phyloP scores from a whole-genome alignment of 2,329 filamentous ascomycete species.

The Nemania sp. region DNA sequence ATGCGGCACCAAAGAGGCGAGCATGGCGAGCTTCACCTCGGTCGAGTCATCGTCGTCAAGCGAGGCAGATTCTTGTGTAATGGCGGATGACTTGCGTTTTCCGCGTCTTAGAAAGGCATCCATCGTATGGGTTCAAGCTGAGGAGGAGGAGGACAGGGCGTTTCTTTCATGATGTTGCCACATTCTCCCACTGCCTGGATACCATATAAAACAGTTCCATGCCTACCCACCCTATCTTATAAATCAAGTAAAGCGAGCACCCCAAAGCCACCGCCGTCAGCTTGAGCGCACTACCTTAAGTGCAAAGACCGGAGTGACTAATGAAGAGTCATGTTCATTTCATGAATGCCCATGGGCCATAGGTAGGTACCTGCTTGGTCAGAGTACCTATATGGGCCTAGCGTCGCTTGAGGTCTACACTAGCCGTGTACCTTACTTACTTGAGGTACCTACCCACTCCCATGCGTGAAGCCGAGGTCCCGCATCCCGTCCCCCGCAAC shows the following conservation, averaged over 20 bases:
- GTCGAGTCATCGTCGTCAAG: slow-evolving; percentile 68
- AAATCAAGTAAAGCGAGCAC: too few relatives aligned
- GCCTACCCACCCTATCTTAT: not conserved
- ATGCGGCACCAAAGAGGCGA: slow-evolving; percentile 75
- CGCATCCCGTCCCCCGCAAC: slow-evolving; percentile 14
- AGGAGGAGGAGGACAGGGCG: too few relatives aligned
- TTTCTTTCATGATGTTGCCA: slow-evolving; percentile 12
- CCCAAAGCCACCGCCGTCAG: too few relatives aligned
- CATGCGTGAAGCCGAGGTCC: slow-evolving; percentile 35
- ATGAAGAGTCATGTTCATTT: not conserved
- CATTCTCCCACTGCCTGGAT: not conserved
- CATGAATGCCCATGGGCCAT: too few relatives aligned
- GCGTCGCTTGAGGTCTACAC: too few relatives aligned
- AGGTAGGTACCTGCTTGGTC: not conserved
- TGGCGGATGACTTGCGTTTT: slow-evolving; percentile 53
- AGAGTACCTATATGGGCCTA: too few relatives aligned
- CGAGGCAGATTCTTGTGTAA: slow-evolving; percentile 19
- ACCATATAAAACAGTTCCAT: not conserved
- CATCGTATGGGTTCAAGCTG: slow-evolving; percentile 48
- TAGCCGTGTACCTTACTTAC: too few relatives aligned
- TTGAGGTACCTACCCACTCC: too few relatives aligned
- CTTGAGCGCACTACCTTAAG: not conserved
- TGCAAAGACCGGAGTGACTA: not conserved
- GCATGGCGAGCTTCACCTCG: slow-evolving; percentile 83
- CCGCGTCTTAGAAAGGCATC: slow-evolving; percentile 59